phyloP scores from a whole-genome alignment of 768 basidiomycete species.

The Agaricus sinodeliciosus region DNA sequence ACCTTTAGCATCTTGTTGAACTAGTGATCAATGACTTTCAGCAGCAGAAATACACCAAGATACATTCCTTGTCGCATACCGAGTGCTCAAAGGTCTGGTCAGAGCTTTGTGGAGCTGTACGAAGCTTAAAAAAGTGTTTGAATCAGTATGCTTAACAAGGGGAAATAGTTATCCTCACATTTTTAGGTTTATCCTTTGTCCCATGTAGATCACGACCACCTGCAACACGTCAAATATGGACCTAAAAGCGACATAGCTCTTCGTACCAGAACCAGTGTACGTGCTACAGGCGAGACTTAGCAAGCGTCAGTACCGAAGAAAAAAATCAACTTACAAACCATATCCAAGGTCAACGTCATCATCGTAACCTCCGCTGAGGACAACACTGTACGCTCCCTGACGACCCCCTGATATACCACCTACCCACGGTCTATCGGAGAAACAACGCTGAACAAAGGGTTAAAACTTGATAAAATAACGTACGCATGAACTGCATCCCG shows the following conservation, averaged over 20 bases:
- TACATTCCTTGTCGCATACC: constrained; percentile 20
- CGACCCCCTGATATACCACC: constrained; percentile 67
- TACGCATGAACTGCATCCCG: constrained; percentile 81
- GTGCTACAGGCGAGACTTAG: constrained; percentile 38
- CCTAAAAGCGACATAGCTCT: background rate
- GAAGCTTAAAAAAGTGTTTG: constrained; percentile 44
- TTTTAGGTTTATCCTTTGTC: constrained; percentile 76
- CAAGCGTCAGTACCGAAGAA: background rate
- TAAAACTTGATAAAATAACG: background rate
- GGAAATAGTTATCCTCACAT: constrained; percentile 39
- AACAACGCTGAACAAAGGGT: constrained; percentile 3
- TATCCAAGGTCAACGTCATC: constrained; percentile 82
- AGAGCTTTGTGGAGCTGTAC: constrained; percentile 82
- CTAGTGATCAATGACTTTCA: constrained; percentile 17
- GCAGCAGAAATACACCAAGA: background rate
- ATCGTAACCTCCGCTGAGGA: constrained; percentile 84
- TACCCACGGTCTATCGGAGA: constrained; percentile 60
- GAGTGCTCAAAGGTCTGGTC: constrained; percentile 76
- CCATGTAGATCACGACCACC: constrained; percentile 87
- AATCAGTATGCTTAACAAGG: background rate
- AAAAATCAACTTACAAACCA: constrained; percentile 55
- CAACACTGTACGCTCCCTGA: constrained; percentile 78
- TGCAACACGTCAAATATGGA: constrained; percentile 15
- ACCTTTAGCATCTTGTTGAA: constrained; percentile 70
- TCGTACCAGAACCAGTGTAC: constrained; percentile 68